Evolutionary conservation across 345 rosid genomes (phyloP).

Genomic region (Cardiospermum halicacabum): DNA sequence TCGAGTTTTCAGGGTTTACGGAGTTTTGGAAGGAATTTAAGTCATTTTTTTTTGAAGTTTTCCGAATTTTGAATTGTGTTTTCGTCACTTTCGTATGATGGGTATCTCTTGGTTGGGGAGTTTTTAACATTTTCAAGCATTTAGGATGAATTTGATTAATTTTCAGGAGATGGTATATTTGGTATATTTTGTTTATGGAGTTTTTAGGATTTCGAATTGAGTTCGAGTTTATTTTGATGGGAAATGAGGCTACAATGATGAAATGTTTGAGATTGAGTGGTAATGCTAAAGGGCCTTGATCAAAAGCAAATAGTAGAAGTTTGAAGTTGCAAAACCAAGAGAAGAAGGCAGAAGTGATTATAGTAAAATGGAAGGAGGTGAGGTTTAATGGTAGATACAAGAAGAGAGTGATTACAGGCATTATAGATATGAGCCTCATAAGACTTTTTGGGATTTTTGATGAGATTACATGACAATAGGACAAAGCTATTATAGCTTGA

Average conservation of each 20-base stretch:
- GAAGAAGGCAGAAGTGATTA: slow-evolving; percentile 39
- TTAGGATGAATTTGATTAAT: too few relatives aligned
- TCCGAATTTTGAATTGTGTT: too few relatives aligned
- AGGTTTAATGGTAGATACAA: slow-evolving; percentile 32
- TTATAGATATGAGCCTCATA: slow-evolving; percentile 29
- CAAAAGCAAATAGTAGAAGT: slow-evolving; percentile 68
- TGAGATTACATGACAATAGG: slow-evolving; percentile 27
- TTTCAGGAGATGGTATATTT: too few relatives aligned
- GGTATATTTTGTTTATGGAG: too few relatives aligned
- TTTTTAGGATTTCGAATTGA: too few relatives aligned
- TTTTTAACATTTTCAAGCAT: too few relatives aligned
- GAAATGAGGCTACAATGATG: slow-evolving; percentile 52
- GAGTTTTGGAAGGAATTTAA: too few relatives aligned
- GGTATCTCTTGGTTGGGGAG: too few relatives aligned
- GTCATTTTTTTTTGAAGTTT: too few relatives aligned
- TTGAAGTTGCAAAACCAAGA: slow-evolving; percentile 62
- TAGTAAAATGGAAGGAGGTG: slow-evolving; percentile 29
- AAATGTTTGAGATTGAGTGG: slow-evolving; percentile 40
- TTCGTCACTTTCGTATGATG: too few relatives aligned
- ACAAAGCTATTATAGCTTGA: slow-evolving; percentile 11
- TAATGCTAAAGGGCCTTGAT: slow-evolving; percentile 53
- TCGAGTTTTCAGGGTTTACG: too few relatives aligned
- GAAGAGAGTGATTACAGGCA: slow-evolving; percentile 40
- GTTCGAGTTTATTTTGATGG: slow-evolving; percentile 30
- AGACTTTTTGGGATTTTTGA: slow-evolving; percentile 28